Base-by-base conservation (phyloP, 2,329 filamentous ascomycete genomes). In the Fusarium papillatum region DNA sequence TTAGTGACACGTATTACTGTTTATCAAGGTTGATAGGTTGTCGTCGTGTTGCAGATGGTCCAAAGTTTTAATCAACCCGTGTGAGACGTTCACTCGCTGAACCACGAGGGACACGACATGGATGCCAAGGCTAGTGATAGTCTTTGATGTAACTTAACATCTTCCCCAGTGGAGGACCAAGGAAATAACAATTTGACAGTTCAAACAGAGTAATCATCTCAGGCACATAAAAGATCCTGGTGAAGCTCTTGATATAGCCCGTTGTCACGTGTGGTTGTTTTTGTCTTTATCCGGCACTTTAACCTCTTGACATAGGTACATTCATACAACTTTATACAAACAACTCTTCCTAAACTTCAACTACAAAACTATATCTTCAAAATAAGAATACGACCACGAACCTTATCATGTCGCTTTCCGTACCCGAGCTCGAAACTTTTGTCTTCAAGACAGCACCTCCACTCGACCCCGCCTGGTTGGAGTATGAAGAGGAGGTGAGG, bases 381-480 rank as follows among this genome's bases (percentile, higher is more conserved):
- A 31, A 34, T 16, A 14, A 7, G 13, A 57, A 57, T 3, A 57
- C 13, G 2, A n/a, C 19, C 7, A 13, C 7, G 19, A 34, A 31
- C 19, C 34, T 43, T 4, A 68, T 14, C 10, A 80, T 80, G 78
- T 8, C 26, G 4, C 71, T 74, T 39, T 74, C 77, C 22, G 71
- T 70, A 19, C 64, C 74, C 6, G 66, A 73, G 7, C 71, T 82
- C 5, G 63, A 77, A 26, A 50, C 55, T 3, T 80, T 83, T 57
- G 73, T 80, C 55, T 79, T 86, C 39, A 39, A 75, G 16, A 73
- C 71, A 8, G 82, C 84, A 9, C 86, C 87, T 10, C 82, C 82
- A 5, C 74, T 87, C 10, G 80, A 87, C 72, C 81, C 82, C 22
- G 82, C 78, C 53, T 88, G 87, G 86, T 69, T 86, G 11, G 78